phyloP scores from a whole-genome alignment of 345 rosid species.

The Euphorbia pulcherrima region DNA sequence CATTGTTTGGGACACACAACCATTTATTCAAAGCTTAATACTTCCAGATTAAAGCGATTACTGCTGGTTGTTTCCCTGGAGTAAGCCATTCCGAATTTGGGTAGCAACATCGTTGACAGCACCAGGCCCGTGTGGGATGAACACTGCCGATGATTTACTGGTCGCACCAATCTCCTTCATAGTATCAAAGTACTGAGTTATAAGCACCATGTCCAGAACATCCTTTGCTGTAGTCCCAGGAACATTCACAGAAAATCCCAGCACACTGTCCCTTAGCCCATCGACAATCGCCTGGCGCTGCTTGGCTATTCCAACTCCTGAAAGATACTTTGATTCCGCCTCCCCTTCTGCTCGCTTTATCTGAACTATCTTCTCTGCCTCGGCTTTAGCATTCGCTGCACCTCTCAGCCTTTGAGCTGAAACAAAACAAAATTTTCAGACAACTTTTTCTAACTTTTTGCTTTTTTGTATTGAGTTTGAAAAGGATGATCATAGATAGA shows the following conservation, averaged over 20 bases:
- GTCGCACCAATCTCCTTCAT: constrained; percentile 25
- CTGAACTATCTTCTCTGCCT: constrained; percentile 23
- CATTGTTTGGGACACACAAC: background rate
- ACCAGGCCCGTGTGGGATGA: constrained; percentile 24
- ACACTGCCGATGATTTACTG: constrained; percentile 15
- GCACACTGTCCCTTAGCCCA: constrained; percentile 28
- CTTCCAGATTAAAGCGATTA: background rate
- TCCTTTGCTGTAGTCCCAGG: constrained; percentile 25
- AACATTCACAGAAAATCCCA: constrained; percentile 22
- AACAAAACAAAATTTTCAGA: background rate
- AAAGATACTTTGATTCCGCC: constrained; percentile 19
- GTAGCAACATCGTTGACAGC: constrained; percentile 18
- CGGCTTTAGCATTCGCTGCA: constrained; percentile 23
- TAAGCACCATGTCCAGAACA: constrained; percentile 27
- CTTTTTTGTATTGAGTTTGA: too few relatives aligned
- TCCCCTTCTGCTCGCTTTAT: constrained; percentile 25
- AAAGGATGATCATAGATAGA: background rate
- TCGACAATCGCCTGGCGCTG: constrained; percentile 27
- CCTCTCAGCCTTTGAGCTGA: constrained; percentile 22
- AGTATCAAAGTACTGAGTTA: constrained; percentile 26
- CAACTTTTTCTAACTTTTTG: background rate
- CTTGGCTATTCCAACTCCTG: constrained; percentile 22
- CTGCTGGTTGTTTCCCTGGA: constrained; percentile 10
- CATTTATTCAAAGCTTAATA: background rate
- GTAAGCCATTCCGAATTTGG: constrained; percentile 19